Percentiles rank a stretch among this genome's conserved stretches.
phyloP scores from a whole-genome alignment of 2,329 filamentous ascomycete species.

The Cordyceps fumosorosea region DNA sequence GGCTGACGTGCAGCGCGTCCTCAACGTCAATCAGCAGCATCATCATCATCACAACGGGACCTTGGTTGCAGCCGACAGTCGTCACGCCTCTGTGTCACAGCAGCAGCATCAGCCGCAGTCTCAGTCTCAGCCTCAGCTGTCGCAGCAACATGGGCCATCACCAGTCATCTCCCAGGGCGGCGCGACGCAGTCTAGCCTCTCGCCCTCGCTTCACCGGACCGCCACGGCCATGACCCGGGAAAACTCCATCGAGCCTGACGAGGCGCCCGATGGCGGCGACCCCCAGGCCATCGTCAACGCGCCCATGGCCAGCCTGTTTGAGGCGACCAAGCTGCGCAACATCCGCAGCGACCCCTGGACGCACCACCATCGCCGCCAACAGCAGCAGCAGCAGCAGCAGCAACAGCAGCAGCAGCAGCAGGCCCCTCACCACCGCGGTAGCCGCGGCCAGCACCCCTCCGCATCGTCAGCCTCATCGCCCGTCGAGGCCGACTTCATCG shows the following conservation, averaged over 20 bases:
- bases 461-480: too few species aligned
- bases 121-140: background rate
- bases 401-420: background rate
- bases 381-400: background rate
- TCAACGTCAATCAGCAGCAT: conserved; percentile 16
- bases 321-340: conserved; percentile 27
- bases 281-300: conserved; percentile 25
- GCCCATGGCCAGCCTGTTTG: conserved; percentile 28
- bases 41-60: background rate
- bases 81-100: conserved; percentile 2
- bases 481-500: conserved; percentile 23
- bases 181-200: conserved; percentile 8
- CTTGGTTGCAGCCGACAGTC: background rate
- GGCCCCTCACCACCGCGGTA: background rate
- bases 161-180: background rate
- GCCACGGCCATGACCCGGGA: conserved; percentile 27
- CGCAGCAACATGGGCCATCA: background rate
- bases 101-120: too few species aligned
- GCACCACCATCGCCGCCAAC: conserved; percentile 12
- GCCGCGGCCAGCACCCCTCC: conserved; percentile 1
- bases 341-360: conserved; percentile 25
- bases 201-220: conserved; percentile 15
- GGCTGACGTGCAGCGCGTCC: conserved; percentile 20
- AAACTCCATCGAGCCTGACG: conserved; percentile 22
- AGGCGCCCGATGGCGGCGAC: conserved; percentile 16